Evolutionary conservation across 345 rosid genomes (phyloP).

Genomic region (Gossypium herbaceum): DNA sequence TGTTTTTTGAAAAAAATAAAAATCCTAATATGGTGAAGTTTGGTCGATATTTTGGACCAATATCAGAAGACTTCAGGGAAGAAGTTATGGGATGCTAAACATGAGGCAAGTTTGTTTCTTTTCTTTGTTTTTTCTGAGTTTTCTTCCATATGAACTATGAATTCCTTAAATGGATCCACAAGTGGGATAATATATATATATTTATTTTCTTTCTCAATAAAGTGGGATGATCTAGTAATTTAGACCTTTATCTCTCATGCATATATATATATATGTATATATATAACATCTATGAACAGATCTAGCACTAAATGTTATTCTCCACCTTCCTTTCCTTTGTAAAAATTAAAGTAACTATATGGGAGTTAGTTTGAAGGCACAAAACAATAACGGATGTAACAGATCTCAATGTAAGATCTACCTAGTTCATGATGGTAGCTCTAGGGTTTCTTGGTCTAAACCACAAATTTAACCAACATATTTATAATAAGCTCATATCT

Average conservation of each 20-base stretch:
- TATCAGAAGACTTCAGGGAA: constrained; percentile 75
- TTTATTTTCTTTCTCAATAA: too few species aligned
- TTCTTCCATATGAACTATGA: constrained; percentile 18
- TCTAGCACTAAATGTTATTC: background rate
- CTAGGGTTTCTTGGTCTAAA: background rate
- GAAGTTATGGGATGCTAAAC: constrained; percentile 92
- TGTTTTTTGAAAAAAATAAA: background rate
- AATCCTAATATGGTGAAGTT: constrained; percentile 25
- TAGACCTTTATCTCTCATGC: background rate
- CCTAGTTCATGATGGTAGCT: constrained; percentile 5
- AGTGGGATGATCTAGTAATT: constrained; percentile 20
- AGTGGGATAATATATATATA: too few species aligned
- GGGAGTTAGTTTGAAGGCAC: background rate
- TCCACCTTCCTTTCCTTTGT: constrained; percentile 3
- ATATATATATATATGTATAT: background rate
- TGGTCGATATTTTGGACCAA: constrained; percentile 68
- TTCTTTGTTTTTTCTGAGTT: constrained; percentile 1
- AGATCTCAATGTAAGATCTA: constrained; percentile 2
- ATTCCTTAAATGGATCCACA: constrained; percentile 59
- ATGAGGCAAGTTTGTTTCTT: constrained; percentile 58
- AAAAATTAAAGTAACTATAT: too few species aligned
- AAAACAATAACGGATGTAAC: background rate
- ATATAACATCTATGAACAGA: background rate
- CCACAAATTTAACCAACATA: background rate
- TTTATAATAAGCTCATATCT: background rate